Evolutionary conservation across 2,329 filamentous ascomycete genomes (phyloP).

Genomic region (Diaporthe sp.): DNA sequence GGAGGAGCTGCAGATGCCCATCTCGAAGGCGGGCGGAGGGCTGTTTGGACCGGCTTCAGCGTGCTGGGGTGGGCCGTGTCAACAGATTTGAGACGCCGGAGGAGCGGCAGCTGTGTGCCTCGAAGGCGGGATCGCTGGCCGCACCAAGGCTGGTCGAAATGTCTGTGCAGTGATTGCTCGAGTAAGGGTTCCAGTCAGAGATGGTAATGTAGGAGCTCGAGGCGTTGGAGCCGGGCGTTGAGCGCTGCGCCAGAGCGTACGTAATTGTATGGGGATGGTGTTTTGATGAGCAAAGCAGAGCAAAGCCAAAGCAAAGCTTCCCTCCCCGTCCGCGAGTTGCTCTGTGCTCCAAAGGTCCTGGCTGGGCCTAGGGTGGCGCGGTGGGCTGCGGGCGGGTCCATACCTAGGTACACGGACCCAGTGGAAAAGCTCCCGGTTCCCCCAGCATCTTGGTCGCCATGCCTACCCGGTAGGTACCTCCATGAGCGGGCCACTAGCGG

Average conservation of each 20-base stretch:
- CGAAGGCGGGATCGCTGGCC: constrained; percentile 35
- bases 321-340: background rate
- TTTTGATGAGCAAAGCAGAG: constrained; percentile 28
- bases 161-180: constrained; percentile 9
- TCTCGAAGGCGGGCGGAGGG: constrained; percentile 53
- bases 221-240: constrained; percentile 31
- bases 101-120: constrained; percentile 37
- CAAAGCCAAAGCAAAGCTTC: constrained; percentile 8
- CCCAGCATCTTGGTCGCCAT: constrained; percentile 8
- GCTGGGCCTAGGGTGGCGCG: constrained; percentile 7
- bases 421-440: constrained; percentile 26
- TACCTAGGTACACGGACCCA: background rate
- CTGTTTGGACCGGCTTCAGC: constrained; percentile 37
- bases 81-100: constrained; percentile 30
- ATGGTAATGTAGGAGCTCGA: constrained; percentile 36
- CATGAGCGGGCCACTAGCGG: background rate
- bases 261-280: constrained; percentile 38
- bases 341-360: constrained; percentile 7
- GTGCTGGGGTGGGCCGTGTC: constrained; percentile 31
- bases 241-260: constrained; percentile 37
- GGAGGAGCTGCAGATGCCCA: constrained; percentile 73
- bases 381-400: constrained; percentile 5
- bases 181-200: constrained; percentile 24
- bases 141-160: constrained; percentile 14
- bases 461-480: constrained; percentile 11